Percentiles rank a stretch among this genome's conserved stretches.
Conservation (phyloP, 345 rosid species). For the Xanthoceras sorbifolium region DNA sequence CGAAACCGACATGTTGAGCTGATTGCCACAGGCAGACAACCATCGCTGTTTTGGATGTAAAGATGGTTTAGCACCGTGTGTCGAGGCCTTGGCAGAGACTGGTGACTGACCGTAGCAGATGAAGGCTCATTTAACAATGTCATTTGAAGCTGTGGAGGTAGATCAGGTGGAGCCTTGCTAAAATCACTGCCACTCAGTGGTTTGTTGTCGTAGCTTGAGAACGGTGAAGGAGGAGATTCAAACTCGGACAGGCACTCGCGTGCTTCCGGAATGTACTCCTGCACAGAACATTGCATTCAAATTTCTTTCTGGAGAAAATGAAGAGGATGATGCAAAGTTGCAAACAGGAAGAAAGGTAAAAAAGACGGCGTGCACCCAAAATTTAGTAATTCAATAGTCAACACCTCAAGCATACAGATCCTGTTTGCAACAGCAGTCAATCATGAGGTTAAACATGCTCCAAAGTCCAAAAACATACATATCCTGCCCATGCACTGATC, state of each 20-base stretch:
- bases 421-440: not conserved
- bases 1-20: constrained; percentile 47
- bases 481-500: not conserved
- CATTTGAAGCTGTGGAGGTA: constrained; percentile 54
- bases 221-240: constrained; percentile 57
- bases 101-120: constrained; percentile 12
- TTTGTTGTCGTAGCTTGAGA: constrained; percentile 50
- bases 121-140: constrained; percentile 29
- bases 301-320: not conserved
- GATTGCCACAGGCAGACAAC: constrained; percentile 39
- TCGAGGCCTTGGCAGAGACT: constrained; percentile 36
- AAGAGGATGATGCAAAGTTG: not conserved
- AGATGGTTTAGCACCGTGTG: constrained; percentile 46
- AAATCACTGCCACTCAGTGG: constrained; percentile 41
- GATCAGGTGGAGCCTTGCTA: constrained; percentile 54
- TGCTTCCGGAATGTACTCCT: constrained; percentile 51
- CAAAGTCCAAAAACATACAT: not conserved
- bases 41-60: constrained; percentile 34
- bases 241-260: constrained; percentile 47
- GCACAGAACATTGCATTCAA: constrained; percentile 13
- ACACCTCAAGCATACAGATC: not conserved
- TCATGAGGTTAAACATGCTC: not conserved
- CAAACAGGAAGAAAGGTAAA: not conserved
- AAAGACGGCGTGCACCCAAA: not conserved
- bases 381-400: not conserved